Percentiles rank a stretch among this genome's conserved stretches.
Evolutionary conservation across 352 stramenopile species (phyloP).

Genomic region (Pythium apleroticum): DNA sequence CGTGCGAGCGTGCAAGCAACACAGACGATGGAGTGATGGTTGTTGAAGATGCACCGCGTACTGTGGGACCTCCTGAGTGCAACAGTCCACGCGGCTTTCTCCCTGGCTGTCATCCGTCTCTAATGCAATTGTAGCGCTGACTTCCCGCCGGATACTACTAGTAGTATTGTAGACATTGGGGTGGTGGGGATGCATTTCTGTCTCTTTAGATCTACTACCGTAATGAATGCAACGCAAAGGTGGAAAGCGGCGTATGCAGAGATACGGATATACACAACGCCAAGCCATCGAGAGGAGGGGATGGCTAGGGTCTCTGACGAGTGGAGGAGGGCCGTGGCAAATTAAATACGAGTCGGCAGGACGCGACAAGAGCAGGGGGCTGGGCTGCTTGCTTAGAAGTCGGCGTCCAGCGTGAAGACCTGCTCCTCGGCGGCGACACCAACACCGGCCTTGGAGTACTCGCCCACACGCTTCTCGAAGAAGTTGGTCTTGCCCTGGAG

Average conservation of each 20-base stretch:
- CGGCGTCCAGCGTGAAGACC: conserved; percentile 92
- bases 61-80: neutral
- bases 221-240: neutral
- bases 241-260: neutral
- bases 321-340: conserved; percentile 1
- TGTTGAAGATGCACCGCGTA: neutral
- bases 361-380: neutral
- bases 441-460: conserved; percentile 98
- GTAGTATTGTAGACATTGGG: too few relatives aligned
- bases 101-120: too few relatives aligned
- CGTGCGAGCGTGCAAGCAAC: neutral
- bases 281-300: neutral
- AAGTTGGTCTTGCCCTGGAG: conserved; percentile 99
- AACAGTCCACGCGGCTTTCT: neutral
- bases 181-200: neutral
- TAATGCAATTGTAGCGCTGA: neutral
- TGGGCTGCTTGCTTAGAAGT: conserved; percentile 76
- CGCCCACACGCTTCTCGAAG: conserved; percentile 98
- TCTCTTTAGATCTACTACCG: conserved; percentile 3
- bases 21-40: neutral
- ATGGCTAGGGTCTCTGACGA: neutral
- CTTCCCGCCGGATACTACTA: neutral
- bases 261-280: neutral
- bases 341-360: conserved; percentile 29
- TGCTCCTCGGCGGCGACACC: conserved; percentile 88